A percentile compares a stretch with the other conserved stretches of the same genome.
Evolutionary conservation across 768 basidiomycete genomes (phyloP).

Genomic region (Panaeolus cyanescens): DNA sequence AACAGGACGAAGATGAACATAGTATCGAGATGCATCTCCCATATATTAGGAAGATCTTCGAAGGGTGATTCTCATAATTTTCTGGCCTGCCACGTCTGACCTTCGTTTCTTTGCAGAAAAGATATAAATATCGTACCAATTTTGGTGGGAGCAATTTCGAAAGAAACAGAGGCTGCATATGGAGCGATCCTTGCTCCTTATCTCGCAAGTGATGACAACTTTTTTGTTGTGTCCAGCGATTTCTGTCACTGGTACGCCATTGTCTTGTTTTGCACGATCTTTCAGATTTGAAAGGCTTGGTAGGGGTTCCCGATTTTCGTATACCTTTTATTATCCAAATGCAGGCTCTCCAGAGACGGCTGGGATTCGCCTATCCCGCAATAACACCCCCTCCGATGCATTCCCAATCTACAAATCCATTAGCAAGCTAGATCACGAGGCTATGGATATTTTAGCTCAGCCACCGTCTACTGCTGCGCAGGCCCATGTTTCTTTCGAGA

Average conservation of each 20-base stretch:
- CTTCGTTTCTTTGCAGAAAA: conserved; percentile 38
- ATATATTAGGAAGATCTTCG: conserved; percentile 82
- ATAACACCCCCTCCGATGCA: conserved; percentile 36
- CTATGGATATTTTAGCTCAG: conserved; percentile 70
- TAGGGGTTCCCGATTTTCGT: conserved; percentile 85
- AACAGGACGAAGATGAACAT: conserved; percentile 91
- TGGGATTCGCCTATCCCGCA: conserved; percentile 52
- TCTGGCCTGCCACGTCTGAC: not conserved
- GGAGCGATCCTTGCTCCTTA: conserved; percentile 81
- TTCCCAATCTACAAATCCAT: conserved; percentile 86
- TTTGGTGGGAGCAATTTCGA: conserved; percentile 78
- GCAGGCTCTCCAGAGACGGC: conserved; percentile 47
- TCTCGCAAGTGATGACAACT: conserved; percentile 73
- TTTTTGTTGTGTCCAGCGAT: conserved; percentile 92
- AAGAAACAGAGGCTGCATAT: conserved; percentile 58
- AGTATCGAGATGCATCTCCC: conserved; percentile 98
- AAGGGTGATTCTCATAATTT: conserved; percentile 52
- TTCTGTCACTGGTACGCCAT: conserved; percentile 92
- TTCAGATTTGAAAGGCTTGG: not conserved
- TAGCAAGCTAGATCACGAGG: conserved; percentile 81
- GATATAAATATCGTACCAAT: conserved; percentile 89
- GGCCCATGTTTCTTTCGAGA: conserved; percentile 64
- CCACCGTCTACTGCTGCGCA: conserved; percentile 51
- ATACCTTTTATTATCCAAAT: conserved; percentile 84
- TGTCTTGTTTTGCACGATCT: not conserved